Percentiles rank a stretch among this genome's conserved stretches.
Evolutionary conservation across 2,329 filamentous ascomycete species (phyloP).

Genomic region (Lachnellula subtilissima): DNA sequence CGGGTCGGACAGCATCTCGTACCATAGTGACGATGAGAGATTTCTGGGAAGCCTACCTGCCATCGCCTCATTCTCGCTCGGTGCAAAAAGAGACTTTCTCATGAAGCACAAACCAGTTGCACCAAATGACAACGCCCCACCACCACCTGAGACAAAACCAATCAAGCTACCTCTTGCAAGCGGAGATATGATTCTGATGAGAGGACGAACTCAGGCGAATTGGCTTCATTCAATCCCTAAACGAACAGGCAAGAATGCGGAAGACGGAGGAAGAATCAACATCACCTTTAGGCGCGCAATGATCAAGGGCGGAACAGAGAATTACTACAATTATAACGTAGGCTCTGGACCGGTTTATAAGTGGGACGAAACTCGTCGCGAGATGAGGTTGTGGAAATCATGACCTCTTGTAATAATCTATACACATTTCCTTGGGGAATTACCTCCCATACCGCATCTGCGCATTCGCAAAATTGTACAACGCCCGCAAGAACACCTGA

Average conservation of each 20-base stretch:
- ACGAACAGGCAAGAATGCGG: constrained; percentile 57
- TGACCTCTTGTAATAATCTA: constrained; percentile 2
- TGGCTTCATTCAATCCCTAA: constrained; percentile 80
- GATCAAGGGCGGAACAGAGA: constrained; percentile 68
- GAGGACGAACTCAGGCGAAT: constrained; percentile 65
- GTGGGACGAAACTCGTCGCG: constrained; percentile 55
- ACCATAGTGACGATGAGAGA: constrained; percentile 74
- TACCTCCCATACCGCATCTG: constrained; percentile 68
- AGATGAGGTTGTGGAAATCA: constrained; percentile 33
- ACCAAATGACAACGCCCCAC: constrained; percentile 29
- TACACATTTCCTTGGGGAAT: not conserved
- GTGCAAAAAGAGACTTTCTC: constrained; percentile 68
- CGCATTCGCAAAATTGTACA: constrained; percentile 79
- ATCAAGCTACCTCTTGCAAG: constrained; percentile 52
- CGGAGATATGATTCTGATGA: constrained; percentile 79
- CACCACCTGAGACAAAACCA: constrained; percentile 35
- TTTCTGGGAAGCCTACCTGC: constrained; percentile 66
- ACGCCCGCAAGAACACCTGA: constrained; percentile 80
- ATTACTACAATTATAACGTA: constrained; percentile 82
- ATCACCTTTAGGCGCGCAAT: constrained; percentile 73
- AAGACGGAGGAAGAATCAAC: constrained; percentile 64
- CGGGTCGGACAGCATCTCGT: constrained; percentile 71
- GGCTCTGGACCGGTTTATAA: constrained; percentile 62
- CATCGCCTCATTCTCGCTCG: constrained; percentile 71
- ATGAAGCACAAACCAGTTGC: constrained; percentile 69